phyloP scores from a whole-genome alignment of 208 protist genomes.

The Vickermania ingenoplastis region DNA sequence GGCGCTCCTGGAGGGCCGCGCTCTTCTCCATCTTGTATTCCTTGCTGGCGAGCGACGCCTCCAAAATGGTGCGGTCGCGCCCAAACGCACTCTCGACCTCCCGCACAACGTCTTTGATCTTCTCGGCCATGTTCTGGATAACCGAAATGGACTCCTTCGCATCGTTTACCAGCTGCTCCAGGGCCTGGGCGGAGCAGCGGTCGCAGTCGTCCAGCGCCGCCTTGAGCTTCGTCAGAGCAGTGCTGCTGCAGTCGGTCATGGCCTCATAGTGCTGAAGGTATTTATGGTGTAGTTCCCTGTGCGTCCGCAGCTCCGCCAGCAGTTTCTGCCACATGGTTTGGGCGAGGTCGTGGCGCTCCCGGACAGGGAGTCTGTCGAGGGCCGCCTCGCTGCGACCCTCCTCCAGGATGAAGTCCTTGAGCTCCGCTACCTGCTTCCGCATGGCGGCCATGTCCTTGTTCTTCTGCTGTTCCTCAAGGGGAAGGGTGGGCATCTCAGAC shows the following conservation, averaged over 20 bases:
- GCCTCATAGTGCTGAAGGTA: slow-evolving; percentile 4
- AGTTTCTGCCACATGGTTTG: slow-evolving; percentile 50
- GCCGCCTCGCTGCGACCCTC: neutral
- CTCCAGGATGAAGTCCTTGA: neutral
- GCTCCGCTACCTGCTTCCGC: no score
- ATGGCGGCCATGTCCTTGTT: slow-evolving; percentile 5
- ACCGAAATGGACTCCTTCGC: slow-evolving; percentile 23
- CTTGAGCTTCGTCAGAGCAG: neutral
- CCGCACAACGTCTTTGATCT: slow-evolving; percentile 13
- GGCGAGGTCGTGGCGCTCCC: slow-evolving; percentile 10
- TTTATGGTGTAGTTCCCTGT: slow-evolving; percentile 19
- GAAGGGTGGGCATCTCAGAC: neutral
- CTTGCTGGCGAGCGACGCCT: slow-evolving; percentile 19
- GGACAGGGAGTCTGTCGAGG: neutral
- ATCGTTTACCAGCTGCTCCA: slow-evolving; percentile 29
- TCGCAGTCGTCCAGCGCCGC: slow-evolving; percentile 19
- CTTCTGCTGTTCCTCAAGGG: slow-evolving; percentile 16
- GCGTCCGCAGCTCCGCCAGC: slow-evolving; percentile 34
- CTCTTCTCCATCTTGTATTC: slow-evolving; percentile 25
- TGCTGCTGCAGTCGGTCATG: slow-evolving; percentile 7
- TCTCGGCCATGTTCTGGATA: slow-evolving; percentile 16
- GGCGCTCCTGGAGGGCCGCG: slow-evolving; percentile 50
- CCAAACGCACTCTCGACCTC: slow-evolving; percentile 24
- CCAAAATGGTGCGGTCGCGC: slow-evolving; percentile 19
- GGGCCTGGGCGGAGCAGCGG: slow-evolving; percentile 5